phyloP scores from a whole-genome alignment of 163 green algal genomes.

The Chlamydomonas reinhardtii region DNA sequence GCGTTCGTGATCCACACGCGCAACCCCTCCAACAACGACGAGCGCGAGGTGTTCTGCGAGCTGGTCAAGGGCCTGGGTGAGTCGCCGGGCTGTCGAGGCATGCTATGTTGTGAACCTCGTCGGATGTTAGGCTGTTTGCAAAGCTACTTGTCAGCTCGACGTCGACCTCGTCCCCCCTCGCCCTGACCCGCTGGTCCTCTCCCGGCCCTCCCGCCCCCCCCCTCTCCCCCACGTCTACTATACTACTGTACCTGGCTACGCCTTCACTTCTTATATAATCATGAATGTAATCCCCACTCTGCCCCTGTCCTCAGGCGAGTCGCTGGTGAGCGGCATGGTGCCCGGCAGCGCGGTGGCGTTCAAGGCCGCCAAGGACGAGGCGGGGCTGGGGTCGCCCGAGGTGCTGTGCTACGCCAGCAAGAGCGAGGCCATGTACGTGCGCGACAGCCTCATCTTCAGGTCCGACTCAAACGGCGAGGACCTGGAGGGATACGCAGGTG shows the following conservation, averaged over 20 bases:
- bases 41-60: constrained; percentile 82
- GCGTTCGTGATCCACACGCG: constrained; percentile 99
- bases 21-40: constrained; percentile 92
- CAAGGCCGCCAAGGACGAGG: constrained; percentile 82
- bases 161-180: no score
- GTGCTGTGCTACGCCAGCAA: constrained; percentile 96
- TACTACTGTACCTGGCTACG: no score
- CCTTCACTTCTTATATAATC: no score
- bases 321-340: constrained; percentile 93
- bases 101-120: no score
- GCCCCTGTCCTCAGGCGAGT: constrained; percentile 71
- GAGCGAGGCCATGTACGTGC: constrained; percentile 94
- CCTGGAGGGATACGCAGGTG: constrained; percentile 97
- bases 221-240: no score
- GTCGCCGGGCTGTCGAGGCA: background rate
- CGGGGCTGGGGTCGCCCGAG: constrained; percentile 77
- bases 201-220: no score
- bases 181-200: background rate
- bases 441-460: constrained; percentile 96
- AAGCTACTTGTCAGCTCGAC: no score
- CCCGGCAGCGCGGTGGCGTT: constrained; percentile 92
- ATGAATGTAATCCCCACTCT: no score
- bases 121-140: no score
- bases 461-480: constrained; percentile 99
- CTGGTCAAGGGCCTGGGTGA: constrained; percentile 94